Evolutionary conservation across 1,284 basidiomycete genomes (phyloP), one percentile per base, ranked within the genome.

Genomic region (Phellopilus nigrolimitatus): DNA sequence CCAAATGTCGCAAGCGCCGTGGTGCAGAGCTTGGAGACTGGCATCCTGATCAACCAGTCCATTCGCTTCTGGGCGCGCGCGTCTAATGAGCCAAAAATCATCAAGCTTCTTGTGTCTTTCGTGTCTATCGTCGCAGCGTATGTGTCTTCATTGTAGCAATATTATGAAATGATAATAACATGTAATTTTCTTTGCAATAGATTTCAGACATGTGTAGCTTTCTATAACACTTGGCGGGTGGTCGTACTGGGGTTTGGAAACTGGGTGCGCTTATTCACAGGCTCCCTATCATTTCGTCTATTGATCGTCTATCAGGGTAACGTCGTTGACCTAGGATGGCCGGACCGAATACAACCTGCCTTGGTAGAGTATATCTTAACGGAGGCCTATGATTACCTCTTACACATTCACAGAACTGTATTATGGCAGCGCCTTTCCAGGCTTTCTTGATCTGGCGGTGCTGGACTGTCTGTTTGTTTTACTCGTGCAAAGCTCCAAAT

Each of bases 391-490:
- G 15, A 47, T 40, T 13, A n/a, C 24, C 25, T 33, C 28, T 17
- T 27, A 3, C 21, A n/a, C n/a, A n/a, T 33, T 19, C 10, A 15
- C 24, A 66, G 65, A 65, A 62, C 8, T 56, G 58, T 15, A 42
- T 57, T 4, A 64, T 67, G 62, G 58, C 65, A 0, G 55, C 60
- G 2, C 65, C 65, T 0, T 62, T 67, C 1, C 65, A 67, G 54
- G 57, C 57, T 0, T 67, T 66, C 46, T 53, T 66, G 3, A 65
- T 66, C 25, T 66, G 62, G 62, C 56, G 65, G 15, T 67, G 65
- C 55, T 66, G 62, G 62, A 59, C 47, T 25, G 65, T 49, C 38
- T 17, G 28, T 15, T 25, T 27, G 28, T 34, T 4, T 28, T 37
- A 19, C 28, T 42, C 19, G 5, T 10, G 21, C 13, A 28, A 10